A percentile compares a stretch with the other conserved stretches of the same genome.
These are phyloP conservation scores for Amanita pallidorosea DNA, from an alignment of 768 basidiomycete species.

Conservation along the genomic window DNA sequence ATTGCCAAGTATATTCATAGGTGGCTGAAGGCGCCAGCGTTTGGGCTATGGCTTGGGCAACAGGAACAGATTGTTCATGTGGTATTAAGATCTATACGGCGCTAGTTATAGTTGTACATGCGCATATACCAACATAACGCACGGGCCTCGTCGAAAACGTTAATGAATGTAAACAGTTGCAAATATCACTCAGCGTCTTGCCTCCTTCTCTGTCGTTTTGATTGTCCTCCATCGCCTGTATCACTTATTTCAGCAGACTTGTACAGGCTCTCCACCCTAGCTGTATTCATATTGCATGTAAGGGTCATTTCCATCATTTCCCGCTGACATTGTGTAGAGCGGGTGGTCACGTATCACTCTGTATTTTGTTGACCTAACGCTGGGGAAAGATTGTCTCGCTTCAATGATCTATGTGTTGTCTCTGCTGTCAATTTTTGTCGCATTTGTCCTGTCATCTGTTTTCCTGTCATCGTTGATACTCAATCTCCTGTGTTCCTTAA, in stretches of 20 bases:
- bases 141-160: conserved; percentile 6
- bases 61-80: conserved; percentile 64
- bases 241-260: conserved; percentile 9
- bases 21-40: conserved; percentile 67
- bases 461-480: conserved; percentile 24
- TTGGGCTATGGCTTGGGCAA: conserved; percentile 69
- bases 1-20: conserved; percentile 11
- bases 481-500: conserved; percentile 24
- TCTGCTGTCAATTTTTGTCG: conserved; percentile 1
- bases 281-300: conserved; percentile 13
- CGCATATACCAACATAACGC: conserved; percentile 4
- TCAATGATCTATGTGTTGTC: conserved; percentile 3
- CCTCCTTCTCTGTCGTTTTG: conserved; percentile 6
- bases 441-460: conserved; percentile 11
- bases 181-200: conserved; percentile 9
- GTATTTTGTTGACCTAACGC: background rate
- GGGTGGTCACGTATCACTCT: background rate
- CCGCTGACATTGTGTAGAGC: conserved; percentile 12
- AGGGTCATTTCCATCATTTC: conserved; percentile 11
- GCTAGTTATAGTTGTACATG: background rate
- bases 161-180: conserved; percentile 8
- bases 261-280: conserved; percentile 15
- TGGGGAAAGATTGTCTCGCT: conserved; percentile 7
- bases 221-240: conserved; percentile 12
- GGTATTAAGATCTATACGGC: conserved; percentile 25